These are phyloP conservation scores for Penicillium sp. DNA, from an alignment of 2,329 filamentous ascomycete genomes.

Conservation along the genomic window DNA sequence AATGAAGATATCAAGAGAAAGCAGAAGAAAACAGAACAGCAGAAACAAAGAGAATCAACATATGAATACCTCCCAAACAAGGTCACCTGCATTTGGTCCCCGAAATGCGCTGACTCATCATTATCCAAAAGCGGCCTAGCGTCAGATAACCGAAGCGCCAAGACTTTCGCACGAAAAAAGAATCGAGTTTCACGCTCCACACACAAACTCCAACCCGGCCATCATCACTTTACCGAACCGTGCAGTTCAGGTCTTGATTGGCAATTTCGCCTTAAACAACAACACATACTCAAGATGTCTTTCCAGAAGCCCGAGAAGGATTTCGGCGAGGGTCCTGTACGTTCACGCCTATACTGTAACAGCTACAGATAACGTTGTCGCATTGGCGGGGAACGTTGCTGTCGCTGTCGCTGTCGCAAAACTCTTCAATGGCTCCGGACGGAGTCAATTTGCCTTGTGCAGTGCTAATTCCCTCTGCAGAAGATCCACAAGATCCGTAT, in stretches of 20 bases:
- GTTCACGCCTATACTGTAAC: constrained; percentile 34
- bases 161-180: constrained; percentile 30
- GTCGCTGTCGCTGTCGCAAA: constrained; percentile 11
- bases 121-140: constrained; percentile 32
- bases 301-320: constrained; percentile 95
- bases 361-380: constrained; percentile 2
- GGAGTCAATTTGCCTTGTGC: constrained; percentile 7
- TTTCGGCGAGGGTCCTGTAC: constrained; percentile 77
- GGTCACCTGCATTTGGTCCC: constrained; percentile 16
- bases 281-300: constrained; percentile 63
- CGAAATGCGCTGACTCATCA: constrained; percentile 10
- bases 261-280: constrained; percentile 33
- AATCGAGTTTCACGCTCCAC: constrained; percentile 20
- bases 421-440: neutral
- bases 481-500: constrained; percentile 99
- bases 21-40: constrained; percentile 1
- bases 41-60: constrained; percentile 8
- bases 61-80: constrained; percentile 3
- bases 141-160: constrained; percentile 38
- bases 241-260: constrained; percentile 78
- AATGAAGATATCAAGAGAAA: neutral
- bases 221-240: constrained; percentile 78
- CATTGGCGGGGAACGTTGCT: constrained; percentile 6
- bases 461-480: constrained; percentile 37
- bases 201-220: constrained; percentile 25